Conservation (phyloP, 768 basidiomycete genomes). For the Collybia sordida region DNA sequence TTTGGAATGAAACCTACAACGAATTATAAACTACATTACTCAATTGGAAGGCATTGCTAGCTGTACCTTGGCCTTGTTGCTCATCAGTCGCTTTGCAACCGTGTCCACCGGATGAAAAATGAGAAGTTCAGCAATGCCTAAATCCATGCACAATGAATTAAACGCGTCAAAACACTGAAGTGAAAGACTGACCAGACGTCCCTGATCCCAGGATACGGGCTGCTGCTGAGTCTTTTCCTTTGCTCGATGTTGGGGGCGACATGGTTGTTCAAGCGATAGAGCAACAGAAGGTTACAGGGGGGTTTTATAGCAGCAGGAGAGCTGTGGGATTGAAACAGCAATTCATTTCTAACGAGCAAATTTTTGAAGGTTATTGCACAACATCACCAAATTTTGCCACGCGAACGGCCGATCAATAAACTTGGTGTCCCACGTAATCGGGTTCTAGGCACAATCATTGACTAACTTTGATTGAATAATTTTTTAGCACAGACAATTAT, state of each 20-base stretch:
- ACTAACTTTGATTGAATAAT: too few relatives aligned
- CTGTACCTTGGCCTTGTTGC: slow-evolving; percentile 83
- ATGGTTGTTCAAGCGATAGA: slow-evolving; percentile 21
- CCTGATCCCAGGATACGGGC: slow-evolving; percentile 93
- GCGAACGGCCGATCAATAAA: too few relatives aligned
- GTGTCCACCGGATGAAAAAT: slow-evolving; percentile 98
- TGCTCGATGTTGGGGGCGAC: slow-evolving; percentile 48
- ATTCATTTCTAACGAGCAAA: neutral
- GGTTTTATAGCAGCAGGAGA: slow-evolving; percentile 6
- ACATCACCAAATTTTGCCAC: slow-evolving; percentile 6
- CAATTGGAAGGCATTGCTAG: neutral
- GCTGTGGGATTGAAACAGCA: slow-evolving; percentile 14
- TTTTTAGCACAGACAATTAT: too few relatives aligned
- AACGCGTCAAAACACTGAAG: neutral
- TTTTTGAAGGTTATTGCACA: slow-evolving; percentile 9
- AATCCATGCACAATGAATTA: slow-evolving; percentile 1
- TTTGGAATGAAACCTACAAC: slow-evolving; percentile 57
- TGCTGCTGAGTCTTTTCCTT: slow-evolving; percentile 81
- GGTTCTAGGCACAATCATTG: too few relatives aligned
- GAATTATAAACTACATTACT: neutral
- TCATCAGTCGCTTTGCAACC: slow-evolving; percentile 98
- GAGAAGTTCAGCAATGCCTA: slow-evolving; percentile 92
- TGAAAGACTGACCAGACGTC: slow-evolving; percentile 67
- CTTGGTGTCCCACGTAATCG: too few relatives aligned
- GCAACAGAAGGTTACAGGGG: slow-evolving; percentile 4